Conservation (phyloP, 257 asterid species). For the Lavandula angustifolia region DNA sequence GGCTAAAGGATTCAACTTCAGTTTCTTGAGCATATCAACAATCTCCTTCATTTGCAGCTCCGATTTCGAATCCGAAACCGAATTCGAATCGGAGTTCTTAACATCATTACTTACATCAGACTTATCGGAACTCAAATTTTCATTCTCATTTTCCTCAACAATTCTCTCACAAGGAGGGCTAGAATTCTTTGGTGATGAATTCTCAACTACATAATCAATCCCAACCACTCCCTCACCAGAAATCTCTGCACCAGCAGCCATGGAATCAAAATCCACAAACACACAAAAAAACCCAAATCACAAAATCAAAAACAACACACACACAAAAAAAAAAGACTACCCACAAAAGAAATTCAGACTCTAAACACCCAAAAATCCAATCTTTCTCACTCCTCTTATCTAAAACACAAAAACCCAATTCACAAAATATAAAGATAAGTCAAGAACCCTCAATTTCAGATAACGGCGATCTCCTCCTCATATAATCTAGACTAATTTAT, state of each 20-base stretch:
- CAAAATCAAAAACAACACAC: not conserved
- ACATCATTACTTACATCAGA: constrained; percentile 42
- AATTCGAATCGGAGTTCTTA: constrained; percentile 53
- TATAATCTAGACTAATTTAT: constrained; percentile 41
- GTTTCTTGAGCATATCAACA: constrained; percentile 65
- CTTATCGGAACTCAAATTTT: constrained; percentile 41
- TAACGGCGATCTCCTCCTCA: constrained; percentile 47
- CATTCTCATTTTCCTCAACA: constrained; percentile 36
- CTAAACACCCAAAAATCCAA: constrained; percentile 19
- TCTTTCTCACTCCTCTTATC: constrained; percentile 24
- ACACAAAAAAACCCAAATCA: constrained; percentile 29
- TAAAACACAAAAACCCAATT: constrained; percentile 42
- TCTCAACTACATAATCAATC: constrained; percentile 47
- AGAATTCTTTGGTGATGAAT: constrained; percentile 49
- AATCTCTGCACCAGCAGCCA: constrained; percentile 90
- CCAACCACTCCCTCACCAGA: constrained; percentile 65
- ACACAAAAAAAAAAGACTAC: constrained; percentile 13
- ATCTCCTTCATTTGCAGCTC: constrained; percentile 67
- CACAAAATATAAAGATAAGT: constrained; percentile 40
- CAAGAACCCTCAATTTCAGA: constrained; percentile 40
- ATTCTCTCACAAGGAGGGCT: constrained; percentile 28
- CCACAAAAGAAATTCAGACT: constrained; percentile 31
- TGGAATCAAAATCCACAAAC: constrained; percentile 44
- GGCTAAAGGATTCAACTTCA: constrained; percentile 87
- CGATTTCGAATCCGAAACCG: constrained; percentile 55